These are phyloP conservation scores for Theobroma cacao DNA, from an alignment of 345 rosid genomes.

Conservation along the genomic window DNA sequence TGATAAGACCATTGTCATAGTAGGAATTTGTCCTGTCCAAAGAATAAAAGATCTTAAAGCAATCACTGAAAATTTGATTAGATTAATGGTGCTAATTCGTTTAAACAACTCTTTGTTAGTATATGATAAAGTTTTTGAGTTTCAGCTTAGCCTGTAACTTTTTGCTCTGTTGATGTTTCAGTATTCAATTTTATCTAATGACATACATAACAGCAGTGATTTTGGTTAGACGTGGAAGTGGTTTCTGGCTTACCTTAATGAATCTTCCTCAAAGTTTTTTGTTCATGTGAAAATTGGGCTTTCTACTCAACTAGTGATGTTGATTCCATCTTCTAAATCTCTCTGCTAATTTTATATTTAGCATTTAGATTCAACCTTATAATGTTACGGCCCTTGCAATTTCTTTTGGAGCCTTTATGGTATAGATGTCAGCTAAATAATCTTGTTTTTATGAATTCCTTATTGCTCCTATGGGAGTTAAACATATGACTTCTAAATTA, in stretches of 20 bases:
- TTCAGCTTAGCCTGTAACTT: background rate
- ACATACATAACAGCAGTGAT: background rate
- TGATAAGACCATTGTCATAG: no score
- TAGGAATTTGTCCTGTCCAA: background rate
- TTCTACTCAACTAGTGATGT: background rate
- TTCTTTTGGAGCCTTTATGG: background rate
- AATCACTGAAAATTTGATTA: background rate
- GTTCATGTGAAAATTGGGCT: background rate
- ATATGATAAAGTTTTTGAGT: background rate
- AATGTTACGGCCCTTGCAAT: background rate
- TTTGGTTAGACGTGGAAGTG: background rate
- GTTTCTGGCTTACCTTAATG: background rate
- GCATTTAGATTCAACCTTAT: background rate
- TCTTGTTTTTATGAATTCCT: background rate
- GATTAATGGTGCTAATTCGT: background rate
- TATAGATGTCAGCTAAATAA: background rate
- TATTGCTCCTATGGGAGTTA: background rate
- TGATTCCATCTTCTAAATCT: background rate
- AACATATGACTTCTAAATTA: background rate
- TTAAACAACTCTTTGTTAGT: background rate
- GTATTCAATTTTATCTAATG: background rate
- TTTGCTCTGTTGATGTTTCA: background rate
- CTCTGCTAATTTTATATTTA: background rate
- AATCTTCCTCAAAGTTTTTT: background rate
- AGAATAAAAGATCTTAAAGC: background rate